A percentile compares a stretch with the other conserved stretches of the same genome.
These are phyloP conservation scores for Oryza coarctata DNA, from an alignment of 176 grass and related monocot species.

Conservation along the genomic window DNA sequence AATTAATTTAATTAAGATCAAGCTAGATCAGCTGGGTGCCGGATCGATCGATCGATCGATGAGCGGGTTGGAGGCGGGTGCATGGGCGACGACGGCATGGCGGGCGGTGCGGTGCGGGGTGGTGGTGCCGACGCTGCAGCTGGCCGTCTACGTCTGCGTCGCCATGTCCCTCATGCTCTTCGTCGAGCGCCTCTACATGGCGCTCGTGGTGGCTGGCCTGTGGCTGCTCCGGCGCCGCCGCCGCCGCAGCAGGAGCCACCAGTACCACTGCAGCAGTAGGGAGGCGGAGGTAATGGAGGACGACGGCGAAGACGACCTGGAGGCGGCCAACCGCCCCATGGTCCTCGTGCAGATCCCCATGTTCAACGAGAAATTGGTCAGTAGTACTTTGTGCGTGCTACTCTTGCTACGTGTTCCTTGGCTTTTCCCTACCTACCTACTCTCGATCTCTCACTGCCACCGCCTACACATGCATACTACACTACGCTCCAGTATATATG, in stretches of 20 bases:
- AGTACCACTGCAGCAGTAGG: not conserved
- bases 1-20: too few relatives aligned
- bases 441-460: not conserved
- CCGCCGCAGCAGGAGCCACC: too few relatives aligned
- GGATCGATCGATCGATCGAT: not conserved
- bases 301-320: constrained; percentile 15
- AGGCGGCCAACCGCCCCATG: constrained; percentile 36
- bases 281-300: too few relatives aligned
- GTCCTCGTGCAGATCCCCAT: constrained; percentile 91
- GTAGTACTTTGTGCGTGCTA: not conserved
- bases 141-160: constrained; percentile 59
- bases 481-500: too few relatives aligned
- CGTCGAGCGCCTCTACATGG: constrained; percentile 90
- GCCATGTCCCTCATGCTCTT: constrained; percentile 83
- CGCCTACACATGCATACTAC: too few relatives aligned
- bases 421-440: not conserved
- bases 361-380: constrained; percentile 94
- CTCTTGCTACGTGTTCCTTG: not conserved
- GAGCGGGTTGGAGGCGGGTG: not conserved
- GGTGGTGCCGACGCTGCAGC: constrained; percentile 57
- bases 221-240: constrained; percentile 35
- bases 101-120: constrained; percentile 31
- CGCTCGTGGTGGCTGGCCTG: constrained; percentile 53
- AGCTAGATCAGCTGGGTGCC: too few relatives aligned
- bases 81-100: constrained; percentile 36